phyloP scores from a whole-genome alignment of 306 rosid genomes.

The Mimosa pudica region DNA sequence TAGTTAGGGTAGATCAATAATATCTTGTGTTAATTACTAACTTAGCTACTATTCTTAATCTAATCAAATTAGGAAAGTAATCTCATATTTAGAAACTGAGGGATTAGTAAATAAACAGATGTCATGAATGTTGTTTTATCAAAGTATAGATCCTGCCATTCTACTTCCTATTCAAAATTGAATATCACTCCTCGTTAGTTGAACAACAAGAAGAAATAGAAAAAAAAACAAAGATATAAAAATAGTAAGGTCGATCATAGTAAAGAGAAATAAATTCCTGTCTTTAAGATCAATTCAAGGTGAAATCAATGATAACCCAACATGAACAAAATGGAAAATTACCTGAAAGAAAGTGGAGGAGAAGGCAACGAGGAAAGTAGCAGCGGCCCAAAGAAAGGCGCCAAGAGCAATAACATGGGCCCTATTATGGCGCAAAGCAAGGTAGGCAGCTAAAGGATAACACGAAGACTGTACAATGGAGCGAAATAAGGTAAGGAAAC shows the following conservation, averaged over 20 bases:
- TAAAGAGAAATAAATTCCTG: background rate
- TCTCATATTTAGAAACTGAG: too few species aligned
- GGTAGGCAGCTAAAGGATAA: conserved; percentile 83
- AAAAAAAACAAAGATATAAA: background rate
- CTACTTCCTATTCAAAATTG: background rate
- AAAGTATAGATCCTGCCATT: background rate
- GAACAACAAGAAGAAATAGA: background rate
- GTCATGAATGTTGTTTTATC: background rate
- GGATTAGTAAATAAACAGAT: background rate
- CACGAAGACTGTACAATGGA: conserved; percentile 78
- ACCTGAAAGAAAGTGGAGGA: conserved; percentile 90
- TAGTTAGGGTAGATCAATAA: too few species aligned
- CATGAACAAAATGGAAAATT: too few species aligned
- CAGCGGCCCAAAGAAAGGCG: conserved; percentile 88
- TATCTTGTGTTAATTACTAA: too few species aligned
- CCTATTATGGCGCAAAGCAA: conserved; percentile 75
- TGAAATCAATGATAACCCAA: background rate
- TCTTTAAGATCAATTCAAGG: background rate
- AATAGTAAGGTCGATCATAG: background rate
- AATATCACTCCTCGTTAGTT: background rate
- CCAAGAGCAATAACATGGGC: conserved; percentile 88
- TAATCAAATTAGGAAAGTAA: too few species aligned
- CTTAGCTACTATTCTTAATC: too few species aligned
- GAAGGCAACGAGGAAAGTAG: conserved; percentile 88
- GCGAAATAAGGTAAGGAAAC: conserved; percentile 76